phyloP scores from a whole-genome alignment of 208 protist genomes.

The Trypanosomatidae sp. region DNA sequence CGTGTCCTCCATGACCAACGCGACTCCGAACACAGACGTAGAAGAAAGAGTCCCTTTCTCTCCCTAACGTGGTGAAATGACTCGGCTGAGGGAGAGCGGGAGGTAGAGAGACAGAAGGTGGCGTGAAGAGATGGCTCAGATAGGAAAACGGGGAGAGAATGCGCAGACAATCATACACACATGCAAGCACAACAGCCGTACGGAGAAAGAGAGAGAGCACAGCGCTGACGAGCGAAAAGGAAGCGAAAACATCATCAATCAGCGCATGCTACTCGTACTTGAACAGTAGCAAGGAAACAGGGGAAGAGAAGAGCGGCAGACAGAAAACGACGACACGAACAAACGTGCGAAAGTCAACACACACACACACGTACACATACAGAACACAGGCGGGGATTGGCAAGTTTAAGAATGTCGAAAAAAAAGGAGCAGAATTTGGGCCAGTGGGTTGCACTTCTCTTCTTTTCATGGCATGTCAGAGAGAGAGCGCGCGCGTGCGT shows the following conservation, averaged over 20 bases:
- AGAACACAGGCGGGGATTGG: background rate
- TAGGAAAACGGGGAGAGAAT: background rate
- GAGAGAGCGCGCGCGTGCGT: background rate
- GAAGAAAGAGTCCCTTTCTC: background rate
- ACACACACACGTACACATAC: background rate
- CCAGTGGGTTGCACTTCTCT: background rate
- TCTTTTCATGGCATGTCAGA: background rate
- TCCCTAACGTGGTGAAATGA: background rate
- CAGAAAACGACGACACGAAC: background rate
- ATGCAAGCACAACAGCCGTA: background rate
- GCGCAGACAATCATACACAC: background rate
- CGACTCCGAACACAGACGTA: background rate
- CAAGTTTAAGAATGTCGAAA: too few relatives aligned
- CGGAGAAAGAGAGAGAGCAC: background rate
- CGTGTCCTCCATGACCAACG: background rate
- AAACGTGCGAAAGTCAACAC: background rate
- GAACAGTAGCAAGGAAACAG: background rate
- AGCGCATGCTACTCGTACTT: background rate
- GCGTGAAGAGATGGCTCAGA: too few relatives aligned
- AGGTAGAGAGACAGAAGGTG: background rate
- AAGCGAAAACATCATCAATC: background rate
- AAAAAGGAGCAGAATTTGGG: background rate
- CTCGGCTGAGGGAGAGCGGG: background rate
- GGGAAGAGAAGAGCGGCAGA: background rate
- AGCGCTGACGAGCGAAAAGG: background rate